Percentiles rank a stretch among this genome's conserved stretches.
These are phyloP conservation scores for Carex scoparia DNA, from an alignment of 176 grass and related monocot genomes.

Conservation along the genomic window DNA sequence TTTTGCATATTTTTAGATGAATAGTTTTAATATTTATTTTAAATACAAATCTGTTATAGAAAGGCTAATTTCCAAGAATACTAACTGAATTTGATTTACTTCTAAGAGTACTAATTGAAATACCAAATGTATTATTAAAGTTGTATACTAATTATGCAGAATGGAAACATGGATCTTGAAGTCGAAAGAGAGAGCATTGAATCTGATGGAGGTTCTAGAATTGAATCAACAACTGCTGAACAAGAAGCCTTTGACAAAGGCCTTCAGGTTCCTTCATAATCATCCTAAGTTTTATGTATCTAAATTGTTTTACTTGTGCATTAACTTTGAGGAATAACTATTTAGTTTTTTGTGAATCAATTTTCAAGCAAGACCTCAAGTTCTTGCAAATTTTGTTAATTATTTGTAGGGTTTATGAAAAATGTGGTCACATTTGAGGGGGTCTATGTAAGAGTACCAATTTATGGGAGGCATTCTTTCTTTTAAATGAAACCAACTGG, in stretches of 20 bases:
- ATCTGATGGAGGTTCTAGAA: constrained; percentile 44
- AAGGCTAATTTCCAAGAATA: constrained; percentile 20
- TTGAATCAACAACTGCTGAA: constrained; percentile 83
- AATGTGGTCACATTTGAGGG: not conserved
- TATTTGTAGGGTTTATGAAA: not conserved
- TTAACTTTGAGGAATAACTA: not conserved
- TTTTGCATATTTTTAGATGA: constrained; percentile 12
- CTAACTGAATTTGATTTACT: not conserved
- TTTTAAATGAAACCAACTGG: not conserved
- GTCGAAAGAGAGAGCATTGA: constrained; percentile 30
- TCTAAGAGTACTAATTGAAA: not conserved
- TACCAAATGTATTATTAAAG: not conserved
- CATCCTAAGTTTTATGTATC: constrained; percentile 13
- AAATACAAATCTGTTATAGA: not conserved
- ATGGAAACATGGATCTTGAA: constrained; percentile 13
- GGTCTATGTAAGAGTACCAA: not conserved
- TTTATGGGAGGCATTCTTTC: not conserved
- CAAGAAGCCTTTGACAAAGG: constrained; percentile 72
- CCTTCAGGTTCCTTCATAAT: constrained; percentile 57
- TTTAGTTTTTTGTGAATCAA: not conserved
- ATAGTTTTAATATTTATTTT: constrained; percentile 29
- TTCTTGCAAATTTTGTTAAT: not conserved
- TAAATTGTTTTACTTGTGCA: constrained; percentile 12
- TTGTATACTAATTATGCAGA: constrained; percentile 21
- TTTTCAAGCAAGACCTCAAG: not conserved